A percentile compares a stretch with the other conserved stretches of the same genome.
Evolutionary conservation across 2,329 filamentous ascomycete genomes (phyloP).

Genomic region (Leptographium flavum): DNA sequence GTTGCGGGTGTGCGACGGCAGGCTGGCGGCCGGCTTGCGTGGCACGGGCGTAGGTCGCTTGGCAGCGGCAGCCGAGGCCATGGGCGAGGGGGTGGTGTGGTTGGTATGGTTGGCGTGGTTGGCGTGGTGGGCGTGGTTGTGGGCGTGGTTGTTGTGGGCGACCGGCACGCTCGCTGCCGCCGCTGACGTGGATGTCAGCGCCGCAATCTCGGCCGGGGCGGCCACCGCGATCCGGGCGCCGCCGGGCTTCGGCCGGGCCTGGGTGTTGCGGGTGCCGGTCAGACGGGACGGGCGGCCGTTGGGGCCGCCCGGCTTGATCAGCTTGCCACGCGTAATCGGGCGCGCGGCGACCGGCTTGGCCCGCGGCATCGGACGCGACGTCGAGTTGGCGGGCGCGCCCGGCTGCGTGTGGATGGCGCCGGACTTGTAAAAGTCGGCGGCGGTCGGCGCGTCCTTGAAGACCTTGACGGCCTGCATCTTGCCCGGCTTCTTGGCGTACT

Average conservation of each 20-base stretch:
- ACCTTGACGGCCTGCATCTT: slow-evolving; percentile 85
- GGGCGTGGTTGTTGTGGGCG: background rate
- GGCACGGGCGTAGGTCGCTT: slow-evolving; percentile 12
- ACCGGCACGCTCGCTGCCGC: slow-evolving; percentile 15
- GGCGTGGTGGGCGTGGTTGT: background rate
- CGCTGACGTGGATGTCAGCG: slow-evolving; percentile 12
- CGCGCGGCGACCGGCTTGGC: slow-evolving; percentile 74
- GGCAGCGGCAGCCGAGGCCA: no score
- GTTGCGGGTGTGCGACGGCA: slow-evolving; percentile 40
- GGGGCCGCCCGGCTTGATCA: slow-evolving; percentile 83
- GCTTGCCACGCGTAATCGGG: slow-evolving; percentile 84
- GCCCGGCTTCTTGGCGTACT: slow-evolving; percentile 95
- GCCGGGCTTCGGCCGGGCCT: slow-evolving; percentile 19
- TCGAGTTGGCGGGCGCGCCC: slow-evolving; percentile 71
- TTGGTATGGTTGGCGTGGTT: background rate
- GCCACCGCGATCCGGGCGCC: slow-evolving; percentile 1
- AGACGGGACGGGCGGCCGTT: slow-evolving; percentile 65
- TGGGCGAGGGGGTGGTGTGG: slow-evolving; percentile 8
- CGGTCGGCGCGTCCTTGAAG: slow-evolving; percentile 66
- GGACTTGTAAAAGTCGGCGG: slow-evolving; percentile 85
- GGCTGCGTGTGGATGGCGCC: slow-evolving; percentile 73
- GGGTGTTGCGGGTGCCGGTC: slow-evolving; percentile 32
- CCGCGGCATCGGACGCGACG: slow-evolving; percentile 73
- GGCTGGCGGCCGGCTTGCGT: slow-evolving; percentile 12
- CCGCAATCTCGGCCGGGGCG: background rate